A percentile compares a stretch with the other conserved stretches of the same genome.
These are phyloP conservation scores for Aspergillus cavernicola DNA, from an alignment of 495 filamentous ascomycete species.

Conservation along the genomic window DNA sequence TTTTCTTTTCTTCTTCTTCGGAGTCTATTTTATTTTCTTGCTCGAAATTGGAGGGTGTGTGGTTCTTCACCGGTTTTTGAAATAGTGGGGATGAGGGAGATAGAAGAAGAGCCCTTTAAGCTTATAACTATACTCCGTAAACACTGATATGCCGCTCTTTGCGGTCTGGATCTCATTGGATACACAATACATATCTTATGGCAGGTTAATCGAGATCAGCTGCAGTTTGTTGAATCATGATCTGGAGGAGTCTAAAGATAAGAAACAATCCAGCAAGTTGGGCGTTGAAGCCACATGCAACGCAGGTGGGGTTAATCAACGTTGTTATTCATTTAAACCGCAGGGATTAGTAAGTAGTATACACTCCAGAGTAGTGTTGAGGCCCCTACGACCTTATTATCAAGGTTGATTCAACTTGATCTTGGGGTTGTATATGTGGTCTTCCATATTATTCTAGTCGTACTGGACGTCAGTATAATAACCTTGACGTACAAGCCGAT, in stretches of 20 bases:
- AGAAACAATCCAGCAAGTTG: neutral
- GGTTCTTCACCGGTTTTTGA: neutral
- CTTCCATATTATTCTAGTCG: no score
- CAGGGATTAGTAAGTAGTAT: neutral
- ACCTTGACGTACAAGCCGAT: no score
- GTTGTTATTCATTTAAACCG: neutral
- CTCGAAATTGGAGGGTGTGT: neutral
- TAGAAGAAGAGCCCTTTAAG: neutral
- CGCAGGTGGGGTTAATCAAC: slow-evolving; percentile 1
- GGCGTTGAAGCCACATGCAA: slow-evolving; percentile 7
- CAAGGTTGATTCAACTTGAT: no score
- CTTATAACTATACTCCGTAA: neutral
- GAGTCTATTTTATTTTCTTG: neutral
- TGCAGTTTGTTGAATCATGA: no score
- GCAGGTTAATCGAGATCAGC: no score
- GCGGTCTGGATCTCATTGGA: neutral
- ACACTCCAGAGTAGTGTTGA: no score
- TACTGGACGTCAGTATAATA: no score
- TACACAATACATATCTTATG: no score
- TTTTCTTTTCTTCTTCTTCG: neutral
- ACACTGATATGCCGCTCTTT: no score
- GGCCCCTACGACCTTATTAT: no score
- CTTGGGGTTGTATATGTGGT: no score
- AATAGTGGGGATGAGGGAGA: neutral
- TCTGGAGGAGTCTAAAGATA: no score